Evolutionary conservation across 176 grass and related monocot genomes (phyloP).

Genomic region (Metroxylon sagu): DNA sequence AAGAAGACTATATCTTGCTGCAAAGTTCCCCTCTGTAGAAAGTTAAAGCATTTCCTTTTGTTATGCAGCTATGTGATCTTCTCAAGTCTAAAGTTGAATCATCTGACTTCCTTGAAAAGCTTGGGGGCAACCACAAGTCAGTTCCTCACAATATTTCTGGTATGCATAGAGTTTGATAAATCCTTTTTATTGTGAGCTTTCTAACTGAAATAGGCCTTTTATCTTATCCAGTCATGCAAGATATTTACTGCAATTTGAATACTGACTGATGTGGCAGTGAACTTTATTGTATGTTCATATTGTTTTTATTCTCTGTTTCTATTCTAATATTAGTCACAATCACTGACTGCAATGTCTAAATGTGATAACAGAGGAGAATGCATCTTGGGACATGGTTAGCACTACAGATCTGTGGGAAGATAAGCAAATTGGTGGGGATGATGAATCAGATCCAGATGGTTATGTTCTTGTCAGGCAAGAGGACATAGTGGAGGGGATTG

Average conservation of each 20-base stretch:
- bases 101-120: constrained; percentile 62
- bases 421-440: constrained; percentile 42
- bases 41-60: not conserved
- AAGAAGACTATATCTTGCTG: not conserved
- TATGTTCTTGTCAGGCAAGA: constrained; percentile 83
- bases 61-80: constrained; percentile 52
- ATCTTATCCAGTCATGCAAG: too few species aligned
- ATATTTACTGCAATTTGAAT: not conserved
- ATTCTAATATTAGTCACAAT: not conserved
- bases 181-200: too few species aligned
- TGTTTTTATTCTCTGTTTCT: not conserved
- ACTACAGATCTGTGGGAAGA: constrained; percentile 52
- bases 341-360: not conserved
- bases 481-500: constrained; percentile 69
- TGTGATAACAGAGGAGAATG: constrained; percentile 31
- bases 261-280: constrained; percentile 8
- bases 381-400: constrained; percentile 67
- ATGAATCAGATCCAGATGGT: constrained; percentile 50
- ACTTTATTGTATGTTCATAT: constrained; percentile 5
- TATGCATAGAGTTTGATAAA: constrained; percentile 6
- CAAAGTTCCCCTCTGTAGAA: not conserved
- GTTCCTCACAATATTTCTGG: constrained; percentile 39
- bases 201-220: too few species aligned
- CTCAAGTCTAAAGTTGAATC: constrained; percentile 85
- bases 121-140: constrained; percentile 42